These are phyloP conservation scores for Thecaphora thlaspeos DNA, from an alignment of 1,284 basidiomycete genomes.

Conservation along the genomic window DNA sequence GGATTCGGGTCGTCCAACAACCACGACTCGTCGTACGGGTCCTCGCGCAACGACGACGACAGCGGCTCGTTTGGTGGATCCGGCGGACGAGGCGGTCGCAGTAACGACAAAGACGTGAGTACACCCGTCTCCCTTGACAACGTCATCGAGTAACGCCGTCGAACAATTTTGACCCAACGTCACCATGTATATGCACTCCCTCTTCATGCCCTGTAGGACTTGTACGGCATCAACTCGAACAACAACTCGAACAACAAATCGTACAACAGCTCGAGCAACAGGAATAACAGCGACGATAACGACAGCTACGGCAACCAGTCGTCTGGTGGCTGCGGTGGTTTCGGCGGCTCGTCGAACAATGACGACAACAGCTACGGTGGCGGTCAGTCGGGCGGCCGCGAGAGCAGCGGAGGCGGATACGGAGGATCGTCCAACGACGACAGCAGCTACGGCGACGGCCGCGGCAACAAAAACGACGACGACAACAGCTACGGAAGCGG, in stretches of 20 bases:
- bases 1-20: too few relatives aligned
- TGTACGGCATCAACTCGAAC: conserved; percentile 2
- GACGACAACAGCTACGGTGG: too few relatives aligned
- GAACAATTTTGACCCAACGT: background rate
- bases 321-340: too few relatives aligned
- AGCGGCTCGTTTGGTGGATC: background rate
- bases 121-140: background rate
- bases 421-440: too few relatives aligned
- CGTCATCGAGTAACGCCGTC: background rate
- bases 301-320: too few relatives aligned
- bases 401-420: too few relatives aligned
- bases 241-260: background rate
- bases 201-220: conserved; percentile 1
- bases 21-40: too few relatives aligned
- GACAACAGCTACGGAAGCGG: conserved; percentile 7
- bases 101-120: background rate
- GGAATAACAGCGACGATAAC: conserved; percentile 3
- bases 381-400: too few relatives aligned
- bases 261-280: conserved; percentile 9
- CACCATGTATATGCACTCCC: background rate
- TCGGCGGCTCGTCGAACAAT: too few relatives aligned
- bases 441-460: conserved; percentile 3
- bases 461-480: conserved; percentile 9
- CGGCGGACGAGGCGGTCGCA: background rate
- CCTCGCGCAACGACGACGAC: conserved; percentile 6